Base-by-base conservation (phyloP, 805 yeast species). In the Schizosaccharomyces cryophilus region DNA sequence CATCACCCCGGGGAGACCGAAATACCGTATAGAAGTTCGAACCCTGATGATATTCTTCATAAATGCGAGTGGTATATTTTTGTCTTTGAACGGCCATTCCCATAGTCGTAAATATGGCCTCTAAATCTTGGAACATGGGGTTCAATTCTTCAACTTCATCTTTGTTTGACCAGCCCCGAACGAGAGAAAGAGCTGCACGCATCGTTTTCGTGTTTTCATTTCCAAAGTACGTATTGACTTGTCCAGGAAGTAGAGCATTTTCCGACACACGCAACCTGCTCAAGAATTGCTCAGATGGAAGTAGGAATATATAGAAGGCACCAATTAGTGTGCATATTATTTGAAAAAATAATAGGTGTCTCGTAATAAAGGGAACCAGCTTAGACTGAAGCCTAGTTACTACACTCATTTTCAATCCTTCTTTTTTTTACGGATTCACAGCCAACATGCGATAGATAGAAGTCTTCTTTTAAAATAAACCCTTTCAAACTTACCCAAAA, bases 211-310 rank as follows among this genome's bases (percentile, higher is more conserved):
- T 60, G 69, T 93, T 97, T 51, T 87, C 80, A 68, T 90, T 97
- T 61, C 96, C 77, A 70, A 86, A 93, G 69, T 87, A 88, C 29
- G 94, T 82, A 66, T 83, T 83, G 2, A 93, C 97, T 70, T 93
- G 97, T 0, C 95, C 89, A 6, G 99, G 96, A 86, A 93, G 82
- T 69, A 93, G 74, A 40, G 99, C 99, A 71, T 93, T 93, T 69
- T 93, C 99, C 6, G 95, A 84, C 13, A 89, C 84, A 70, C 93
- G 93, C 1, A 96, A 87, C 64, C 76, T 72, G 61, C 96, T 75
- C 69, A 74, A 87, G 68, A 86, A 87, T 24, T 96, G 97, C 19
- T 84, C 84, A 66, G 81, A 64, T 0, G 97, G 96, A 60, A 88
- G 73, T 26, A 72, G 66, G 4, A 77, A 71, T 15, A 93, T 72